Conservation (phyloP, 768 basidiomycete genomes). For the Hericium coralloides region DNA sequence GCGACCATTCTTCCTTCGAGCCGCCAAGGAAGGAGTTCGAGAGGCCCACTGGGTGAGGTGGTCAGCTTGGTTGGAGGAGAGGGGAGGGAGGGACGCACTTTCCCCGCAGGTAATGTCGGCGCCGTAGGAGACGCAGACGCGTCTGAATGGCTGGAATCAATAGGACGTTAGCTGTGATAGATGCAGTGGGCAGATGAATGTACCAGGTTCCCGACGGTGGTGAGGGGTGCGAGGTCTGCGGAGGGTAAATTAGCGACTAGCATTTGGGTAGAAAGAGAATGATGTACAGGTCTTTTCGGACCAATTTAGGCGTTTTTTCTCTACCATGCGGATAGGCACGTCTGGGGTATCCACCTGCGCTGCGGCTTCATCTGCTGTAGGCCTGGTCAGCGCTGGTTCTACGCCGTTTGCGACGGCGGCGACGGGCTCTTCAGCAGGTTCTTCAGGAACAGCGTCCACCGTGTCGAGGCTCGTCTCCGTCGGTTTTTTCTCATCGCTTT, state of each 20-base stretch:
- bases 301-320: slow-evolving; percentile 88
- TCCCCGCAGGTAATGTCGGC: slow-evolving; percentile 95
- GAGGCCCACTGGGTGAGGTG: slow-evolving; percentile 66
- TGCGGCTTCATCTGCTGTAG: slow-evolving; percentile 15
- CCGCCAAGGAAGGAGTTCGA: slow-evolving; percentile 82
- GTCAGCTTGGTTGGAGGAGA: neutral
- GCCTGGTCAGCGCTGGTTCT: slow-evolving; percentile 8
- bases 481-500: neutral
- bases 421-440: slow-evolving; percentile 2
- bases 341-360: slow-evolving; percentile 53
- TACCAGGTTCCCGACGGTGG: slow-evolving; percentile 93
- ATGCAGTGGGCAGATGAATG: slow-evolving; percentile 15
- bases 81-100: slow-evolving; percentile 38
- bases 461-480: neutral
- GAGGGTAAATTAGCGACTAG: slow-evolving; percentile 23
- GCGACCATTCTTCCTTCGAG: slow-evolving; percentile 91
- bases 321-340: slow-evolving; percentile 56
- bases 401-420: neutral
- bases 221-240: slow-evolving; percentile 68
- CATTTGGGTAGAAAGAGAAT: slow-evolving; percentile 4
- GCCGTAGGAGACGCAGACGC: slow-evolving; percentile 78
- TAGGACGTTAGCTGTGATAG: neutral
- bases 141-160: slow-evolving; percentile 74
- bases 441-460: slow-evolving; percentile 13
- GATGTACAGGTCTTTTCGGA: slow-evolving; percentile 71